Percentiles rank a stretch among this genome's conserved stretches.
These are phyloP conservation scores for Fusarium equiseti DNA, from an alignment of 2,329 filamentous ascomycete genomes.

Conservation along the genomic window DNA sequence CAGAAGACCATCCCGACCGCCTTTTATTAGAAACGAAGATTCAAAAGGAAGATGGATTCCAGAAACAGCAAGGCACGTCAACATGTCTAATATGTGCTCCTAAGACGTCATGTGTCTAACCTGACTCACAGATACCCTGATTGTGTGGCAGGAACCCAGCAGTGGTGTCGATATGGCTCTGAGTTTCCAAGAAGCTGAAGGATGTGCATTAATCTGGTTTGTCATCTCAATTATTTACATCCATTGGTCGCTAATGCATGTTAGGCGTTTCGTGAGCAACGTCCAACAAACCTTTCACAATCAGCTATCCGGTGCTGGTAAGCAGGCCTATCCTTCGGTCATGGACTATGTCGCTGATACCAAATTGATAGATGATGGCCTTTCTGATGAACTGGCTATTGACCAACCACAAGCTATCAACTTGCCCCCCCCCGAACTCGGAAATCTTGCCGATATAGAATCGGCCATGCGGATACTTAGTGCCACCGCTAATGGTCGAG, in stretches of 20 bases:
- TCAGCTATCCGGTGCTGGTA: conserved; percentile 72
- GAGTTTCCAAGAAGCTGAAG: conserved; percentile 97
- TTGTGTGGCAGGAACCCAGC: conserved; percentile 92
- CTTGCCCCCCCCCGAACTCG: conserved; percentile 83
- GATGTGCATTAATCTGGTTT: conserved; percentile 92
- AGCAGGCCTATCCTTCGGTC: conserved; percentile 33
- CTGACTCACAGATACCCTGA: conserved; percentile 81
- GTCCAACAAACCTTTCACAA: conserved; percentile 81
- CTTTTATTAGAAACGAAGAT: conserved; percentile 91
- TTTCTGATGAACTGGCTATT: conserved; percentile 86
- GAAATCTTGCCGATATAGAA: conserved; percentile 86
- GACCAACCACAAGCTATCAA: conserved; percentile 78
- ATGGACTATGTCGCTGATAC: conserved; percentile 44
- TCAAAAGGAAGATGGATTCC: conserved; percentile 93
- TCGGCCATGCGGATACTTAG: conserved; percentile 84
- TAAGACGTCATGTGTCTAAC: conserved; percentile 46
- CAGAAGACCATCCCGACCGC: conserved; percentile 88
- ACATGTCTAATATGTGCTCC: conserved; percentile 12
- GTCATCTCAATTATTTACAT: conserved; percentile 37
- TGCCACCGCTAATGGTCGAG: conserved; percentile 79
- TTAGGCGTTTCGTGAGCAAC: conserved; percentile 89
- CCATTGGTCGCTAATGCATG: conserved; percentile 37
- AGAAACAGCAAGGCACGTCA: conserved; percentile 91
- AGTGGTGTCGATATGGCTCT: conserved; percentile 96
- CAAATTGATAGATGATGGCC: conserved; percentile 74